Evolutionary conservation across 1,139 yeast species (phyloP).

Genomic region (Debaryomyces udenii): DNA sequence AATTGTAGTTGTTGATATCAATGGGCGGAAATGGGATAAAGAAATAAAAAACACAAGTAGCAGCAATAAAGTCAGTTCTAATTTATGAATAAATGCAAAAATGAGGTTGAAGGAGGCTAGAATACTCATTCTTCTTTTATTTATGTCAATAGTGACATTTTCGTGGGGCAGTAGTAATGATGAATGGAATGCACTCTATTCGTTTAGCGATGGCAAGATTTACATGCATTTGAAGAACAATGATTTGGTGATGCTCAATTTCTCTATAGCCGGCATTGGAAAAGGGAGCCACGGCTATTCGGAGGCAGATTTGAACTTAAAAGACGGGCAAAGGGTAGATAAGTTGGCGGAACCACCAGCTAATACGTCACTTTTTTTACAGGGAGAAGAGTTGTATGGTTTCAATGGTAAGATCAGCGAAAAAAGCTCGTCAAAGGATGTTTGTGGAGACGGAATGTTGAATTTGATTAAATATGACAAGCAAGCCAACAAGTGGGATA

Average conservation of each 20-base stretch:
- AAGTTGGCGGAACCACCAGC: constrained; percentile 35
- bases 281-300: constrained; percentile 10
- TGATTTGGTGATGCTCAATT: constrained; percentile 38
- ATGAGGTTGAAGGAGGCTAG: constrained; percentile 4
- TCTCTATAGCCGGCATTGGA: constrained; percentile 36
- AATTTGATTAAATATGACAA: constrained; percentile 27
- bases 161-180: constrained; percentile 1
- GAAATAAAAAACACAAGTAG: background rate
- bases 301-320: constrained; percentile 17
- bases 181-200: constrained; percentile 40
- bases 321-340: constrained; percentile 25
- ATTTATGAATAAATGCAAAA: background rate
- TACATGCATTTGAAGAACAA: constrained; percentile 42
- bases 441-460: constrained; percentile 35
- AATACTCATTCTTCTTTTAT: constrained; percentile 1
- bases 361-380: constrained; percentile 36
- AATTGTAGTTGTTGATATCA: constrained; percentile 1
- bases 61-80: background rate
- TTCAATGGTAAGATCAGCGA: constrained; percentile 18
- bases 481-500: constrained; percentile 27
- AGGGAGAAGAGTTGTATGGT: constrained; percentile 36
- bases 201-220: constrained; percentile 36
- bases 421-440: constrained; percentile 18
- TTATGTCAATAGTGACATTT: background rate
- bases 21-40: background rate